phyloP scores from a whole-genome alignment of 192 early-diverging fungal species.

The Coemansia sp. region DNA sequence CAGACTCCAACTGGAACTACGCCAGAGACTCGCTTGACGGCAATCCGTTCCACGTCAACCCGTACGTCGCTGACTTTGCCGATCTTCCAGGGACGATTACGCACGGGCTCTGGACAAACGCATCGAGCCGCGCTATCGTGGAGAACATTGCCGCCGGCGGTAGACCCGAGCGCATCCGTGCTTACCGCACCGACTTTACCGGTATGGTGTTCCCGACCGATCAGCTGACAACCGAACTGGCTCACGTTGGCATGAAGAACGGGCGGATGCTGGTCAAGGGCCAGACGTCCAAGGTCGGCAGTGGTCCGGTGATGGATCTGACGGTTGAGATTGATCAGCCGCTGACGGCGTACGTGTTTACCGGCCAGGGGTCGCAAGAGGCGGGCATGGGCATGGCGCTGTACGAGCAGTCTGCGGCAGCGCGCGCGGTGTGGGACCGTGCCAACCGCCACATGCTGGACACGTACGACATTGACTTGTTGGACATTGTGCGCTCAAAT shows the following conservation, averaged over 20 bases:
- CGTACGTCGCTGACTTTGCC: constrained; percentile 85
- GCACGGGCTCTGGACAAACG: constrained; percentile 95
- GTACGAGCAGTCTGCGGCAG: constrained; percentile 76
- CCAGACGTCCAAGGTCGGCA: constrained; percentile 73
- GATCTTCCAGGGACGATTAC: constrained; percentile 88
- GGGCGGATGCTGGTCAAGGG: constrained; percentile 92
- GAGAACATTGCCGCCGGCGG: constrained; percentile 87
- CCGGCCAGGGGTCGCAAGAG: constrained; percentile 94
- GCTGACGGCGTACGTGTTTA: constrained; percentile 87
- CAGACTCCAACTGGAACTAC: constrained; percentile 76
- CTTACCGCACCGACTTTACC: constrained; percentile 76
- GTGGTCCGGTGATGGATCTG: constrained; percentile 60
- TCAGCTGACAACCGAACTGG: constrained; percentile 75
- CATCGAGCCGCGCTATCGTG: constrained; percentile 85
- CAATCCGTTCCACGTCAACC: constrained; percentile 92
- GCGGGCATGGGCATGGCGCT: constrained; percentile 95
- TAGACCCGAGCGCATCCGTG: constrained; percentile 75
- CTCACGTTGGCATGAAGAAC: constrained; percentile 89
- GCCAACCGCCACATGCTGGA: constrained; percentile 80
- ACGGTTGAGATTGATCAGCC: constrained; percentile 89
- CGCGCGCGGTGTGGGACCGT: constrained; percentile 86
- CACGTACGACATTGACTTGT: constrained; percentile 83
- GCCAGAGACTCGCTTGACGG: constrained; percentile 76
- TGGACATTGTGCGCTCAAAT: constrained; percentile 87
- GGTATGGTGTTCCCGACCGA: constrained; percentile 89